These are phyloP conservation scores for Leishmania major DNA, from an alignment of 208 protist species.

Conservation along the genomic window DNA sequence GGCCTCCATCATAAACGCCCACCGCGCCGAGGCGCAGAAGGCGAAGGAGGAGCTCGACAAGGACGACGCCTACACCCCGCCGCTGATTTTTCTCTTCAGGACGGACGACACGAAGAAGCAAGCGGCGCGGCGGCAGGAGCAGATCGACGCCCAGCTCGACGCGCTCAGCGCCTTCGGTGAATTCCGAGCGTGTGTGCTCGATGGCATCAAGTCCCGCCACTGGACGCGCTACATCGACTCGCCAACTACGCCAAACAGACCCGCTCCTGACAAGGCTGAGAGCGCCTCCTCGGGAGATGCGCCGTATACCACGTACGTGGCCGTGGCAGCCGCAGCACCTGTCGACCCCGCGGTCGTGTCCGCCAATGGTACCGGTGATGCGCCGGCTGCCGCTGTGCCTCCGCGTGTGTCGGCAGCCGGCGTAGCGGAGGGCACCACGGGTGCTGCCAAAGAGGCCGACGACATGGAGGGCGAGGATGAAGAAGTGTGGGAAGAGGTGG, in stretches of 20 bases:
- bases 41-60: constrained; percentile 4
- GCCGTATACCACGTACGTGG: neutral
- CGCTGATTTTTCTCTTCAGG: constrained; percentile 31
- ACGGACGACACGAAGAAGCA: constrained; percentile 29
- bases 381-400: neutral
- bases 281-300: neutral
- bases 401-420: neutral
- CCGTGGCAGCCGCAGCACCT: neutral
- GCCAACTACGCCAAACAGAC: neutral
- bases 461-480: neutral
- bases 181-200: constrained; percentile 34
- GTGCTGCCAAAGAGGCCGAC: neutral
- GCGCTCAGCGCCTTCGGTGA: constrained; percentile 18
- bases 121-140: constrained; percentile 27
- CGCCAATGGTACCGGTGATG: neutral
- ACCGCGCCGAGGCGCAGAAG: constrained; percentile 22
- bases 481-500: constrained; percentile 2
- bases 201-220: constrained; percentile 21
- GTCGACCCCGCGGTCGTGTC: neutral
- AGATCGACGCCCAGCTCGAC: constrained; percentile 22
- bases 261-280: neutral
- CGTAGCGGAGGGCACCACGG: neutral
- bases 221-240: constrained; percentile 24
- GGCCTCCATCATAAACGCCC: constrained; percentile 16
- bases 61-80: constrained; percentile 11